Evolutionary conservation across 441 rosid genomes (phyloP), one percentile per base, ranked within the genome.

Genomic region (Populus hybrid): DNA sequence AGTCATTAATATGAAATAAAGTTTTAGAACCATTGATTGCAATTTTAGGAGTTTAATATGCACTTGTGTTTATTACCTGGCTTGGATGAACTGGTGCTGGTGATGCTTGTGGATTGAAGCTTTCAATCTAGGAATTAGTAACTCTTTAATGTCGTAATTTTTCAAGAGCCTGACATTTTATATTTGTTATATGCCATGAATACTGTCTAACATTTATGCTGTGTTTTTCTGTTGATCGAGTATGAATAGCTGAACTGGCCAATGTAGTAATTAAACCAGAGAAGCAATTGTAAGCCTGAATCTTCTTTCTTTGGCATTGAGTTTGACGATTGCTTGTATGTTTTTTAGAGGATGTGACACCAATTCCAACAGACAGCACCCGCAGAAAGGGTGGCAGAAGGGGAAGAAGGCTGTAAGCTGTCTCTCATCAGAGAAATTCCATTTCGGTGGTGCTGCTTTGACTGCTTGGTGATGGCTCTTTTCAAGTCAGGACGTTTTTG

Each of bases 351-450:
- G 92, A 89, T 3, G 92, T 87, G 82, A 89, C 90, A 2, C 92
- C 90, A 0, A 87, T 88, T 69, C 89, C 90, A 0, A 83, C 89
- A 0, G 90, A 89, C 75, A 89, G 87, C 82, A 89, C 90, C 10
- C 87, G 89, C 16, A 83, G 89, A 74, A 87, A 89, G 89, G 87
- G 90, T 35, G 90, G 90, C 67, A 84, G 90, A 75, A 86, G 90
- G 73, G 92, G 90, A 66, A 87, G 90, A 82, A 85, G 89, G 82
- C 89, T 89, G 76, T 89, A 76, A 81, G 79, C 74, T 75, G 74
- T 72, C 26, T 50, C 20, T 50, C 1, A 14, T 63, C 8, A 26
- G 10, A 26, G 20, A 46, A 24, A 24, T 23, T 63, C 32, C 71
- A 57, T 42, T 73, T 73, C 34, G 61, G 57, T 61, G 36, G 16